These are phyloP conservation scores for Tephrocybe sp. DNA, from an alignment of 768 basidiomycete genomes.

Conservation along the genomic window DNA sequence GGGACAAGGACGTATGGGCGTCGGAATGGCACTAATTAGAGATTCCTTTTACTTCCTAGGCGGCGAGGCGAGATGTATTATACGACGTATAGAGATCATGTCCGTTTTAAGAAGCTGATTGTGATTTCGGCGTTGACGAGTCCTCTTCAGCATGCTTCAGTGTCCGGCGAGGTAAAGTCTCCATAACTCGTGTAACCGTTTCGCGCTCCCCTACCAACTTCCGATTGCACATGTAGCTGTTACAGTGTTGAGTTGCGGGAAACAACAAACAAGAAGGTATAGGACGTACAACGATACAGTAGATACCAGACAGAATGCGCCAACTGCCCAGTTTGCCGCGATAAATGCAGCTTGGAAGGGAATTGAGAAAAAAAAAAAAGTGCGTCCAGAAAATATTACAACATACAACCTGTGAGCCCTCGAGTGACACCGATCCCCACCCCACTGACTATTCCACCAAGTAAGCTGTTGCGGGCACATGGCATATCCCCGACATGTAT, in stretches of 20 bases:
- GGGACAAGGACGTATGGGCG: constrained; percentile 66
- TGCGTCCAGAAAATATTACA: not conserved
- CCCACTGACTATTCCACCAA: constrained; percentile 80
- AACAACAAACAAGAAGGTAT: constrained; percentile 21
- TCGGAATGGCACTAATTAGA: constrained; percentile 30
- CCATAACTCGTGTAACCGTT: constrained; percentile 53
- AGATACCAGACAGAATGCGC: constrained; percentile 67
- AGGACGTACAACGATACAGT: constrained; percentile 63
- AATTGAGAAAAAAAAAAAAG: not conserved
- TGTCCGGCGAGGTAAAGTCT: constrained; percentile 56
- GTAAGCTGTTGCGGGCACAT: constrained; percentile 71
- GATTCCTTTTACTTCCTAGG: not conserved
- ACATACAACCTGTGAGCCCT: constrained; percentile 61
- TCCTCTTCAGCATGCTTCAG: constrained; percentile 34
- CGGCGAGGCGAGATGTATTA: not conserved
- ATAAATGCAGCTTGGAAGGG: constrained; percentile 48
- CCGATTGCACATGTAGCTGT: constrained; percentile 64
- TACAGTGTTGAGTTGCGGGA: not conserved
- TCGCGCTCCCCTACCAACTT: constrained; percentile 51
- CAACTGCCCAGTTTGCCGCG: constrained; percentile 79
- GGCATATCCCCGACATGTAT: constrained; percentile 66
- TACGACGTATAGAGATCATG: not conserved
- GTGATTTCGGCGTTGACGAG: constrained; percentile 13
- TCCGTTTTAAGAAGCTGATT: not conserved
- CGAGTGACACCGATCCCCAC: constrained; percentile 74